Base-by-base conservation (phyloP, 495 filamentous ascomycete genomes). In the Annulohypoxylon nitens region DNA sequence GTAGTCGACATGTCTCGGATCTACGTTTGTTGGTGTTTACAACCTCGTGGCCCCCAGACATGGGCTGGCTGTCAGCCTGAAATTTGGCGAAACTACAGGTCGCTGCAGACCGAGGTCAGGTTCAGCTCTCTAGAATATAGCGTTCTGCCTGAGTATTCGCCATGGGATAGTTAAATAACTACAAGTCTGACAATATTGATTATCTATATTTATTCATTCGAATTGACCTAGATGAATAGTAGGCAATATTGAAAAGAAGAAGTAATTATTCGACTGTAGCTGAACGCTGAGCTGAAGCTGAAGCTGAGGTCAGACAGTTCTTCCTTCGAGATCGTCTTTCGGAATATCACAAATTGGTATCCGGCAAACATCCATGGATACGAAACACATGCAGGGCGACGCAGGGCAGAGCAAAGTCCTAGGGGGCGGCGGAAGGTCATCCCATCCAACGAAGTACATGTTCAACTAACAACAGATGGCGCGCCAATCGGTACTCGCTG, bases 251-350 rank as follows among this genome's bases (percentile, higher is more conserved):
- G 30, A 61, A 26, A 57, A 25, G 26, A 51, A 54, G 18, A 18
- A 43, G 1, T 51, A 43, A 39, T 39, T 9, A 2, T 9, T 9
- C 2, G 12, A 43, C 14, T 41, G 39, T 58, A 74, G 70, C 61
- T 67, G 66, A 64, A 14, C 8, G n/a, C 12, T 37, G 18, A 62
- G 67, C 34, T 62, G 25, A 45, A 74, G 66, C 65, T 74, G 71
- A 74, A 74, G 66, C 65, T 74, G 71, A 74, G 61, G 65, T 74
- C 66, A 74, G 71, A 61, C 71, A 69, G 53, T 45, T 53, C 18
- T 20, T 66, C 55, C 36, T 25, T 59, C 66, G 10, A 59, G 39
- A 58, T 66, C 41, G 50, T 16, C 58, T 26, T 43, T 51, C 57
- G 62, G 58, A 70, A 67, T 63, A 63, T 50, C 48, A 47, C 51